Conservation (phyloP, 2,329 filamentous ascomycete species). For the Coleophoma crateriformis region DNA sequence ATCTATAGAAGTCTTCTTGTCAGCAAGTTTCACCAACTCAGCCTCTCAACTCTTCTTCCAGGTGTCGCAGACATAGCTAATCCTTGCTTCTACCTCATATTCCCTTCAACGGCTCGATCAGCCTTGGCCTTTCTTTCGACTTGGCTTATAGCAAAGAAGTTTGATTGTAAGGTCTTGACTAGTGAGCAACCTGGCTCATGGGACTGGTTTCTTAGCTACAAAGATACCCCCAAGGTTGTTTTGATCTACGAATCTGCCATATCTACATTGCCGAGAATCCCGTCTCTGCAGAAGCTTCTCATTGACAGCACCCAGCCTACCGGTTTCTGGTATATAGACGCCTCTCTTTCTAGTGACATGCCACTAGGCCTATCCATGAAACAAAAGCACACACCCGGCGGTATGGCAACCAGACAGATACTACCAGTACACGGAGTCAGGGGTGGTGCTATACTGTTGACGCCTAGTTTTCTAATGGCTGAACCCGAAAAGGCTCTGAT, state of each 20-base stretch:
- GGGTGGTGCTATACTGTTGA: constrained; percentile 39
- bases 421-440: constrained; percentile 29
- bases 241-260: constrained; percentile 22
- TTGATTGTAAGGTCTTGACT: constrained; percentile 35
- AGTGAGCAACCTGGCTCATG: constrained; percentile 39
- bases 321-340: constrained; percentile 21
- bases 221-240: constrained; percentile 12
- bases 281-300: constrained; percentile 6
- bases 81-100: constrained; percentile 41
- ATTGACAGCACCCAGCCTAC: constrained; percentile 2
- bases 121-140: constrained; percentile 33
- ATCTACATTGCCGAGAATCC: constrained; percentile 11
- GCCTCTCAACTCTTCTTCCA: constrained; percentile 13
- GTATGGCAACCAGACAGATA: constrained; percentile 32
- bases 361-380: too few species aligned
- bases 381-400: constrained; percentile 4
- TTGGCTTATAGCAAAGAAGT: constrained; percentile 38
- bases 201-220: constrained; percentile 33
- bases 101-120: constrained; percentile 32
- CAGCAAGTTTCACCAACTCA: constrained; percentile 14
- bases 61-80: constrained; percentile 2
- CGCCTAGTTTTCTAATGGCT: constrained; percentile 42
- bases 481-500: constrained; percentile 33
- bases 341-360: constrained; percentile 2
- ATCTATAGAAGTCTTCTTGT: constrained; percentile 11